Conservation (phyloP, 2,329 filamentous ascomycete species). For the Calonectria multiphialidica region DNA sequence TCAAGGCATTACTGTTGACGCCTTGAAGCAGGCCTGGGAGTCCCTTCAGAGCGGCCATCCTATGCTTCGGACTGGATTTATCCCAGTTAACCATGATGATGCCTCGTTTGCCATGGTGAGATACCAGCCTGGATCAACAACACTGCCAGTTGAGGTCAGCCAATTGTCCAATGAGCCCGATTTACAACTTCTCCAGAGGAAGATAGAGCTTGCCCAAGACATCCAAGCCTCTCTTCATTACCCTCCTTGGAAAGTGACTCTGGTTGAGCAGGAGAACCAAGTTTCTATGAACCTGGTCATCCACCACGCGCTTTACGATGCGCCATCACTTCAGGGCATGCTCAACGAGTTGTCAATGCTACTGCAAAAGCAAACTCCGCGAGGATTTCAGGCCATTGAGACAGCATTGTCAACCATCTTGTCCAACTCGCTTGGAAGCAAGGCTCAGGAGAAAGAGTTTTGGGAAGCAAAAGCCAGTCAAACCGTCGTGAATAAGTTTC, state of each 20-base stretch:
- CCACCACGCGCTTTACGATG: slow-evolving; percentile 91
- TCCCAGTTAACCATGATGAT: slow-evolving; percentile 68
- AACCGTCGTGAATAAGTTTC: slow-evolving; percentile 77
- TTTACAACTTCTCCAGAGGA: slow-evolving; percentile 54
- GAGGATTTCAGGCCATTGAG: slow-evolving; percentile 43
- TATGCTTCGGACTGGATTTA: slow-evolving; percentile 83
- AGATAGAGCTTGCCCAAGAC: slow-evolving; percentile 41
- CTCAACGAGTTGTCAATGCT: slow-evolving; percentile 66
- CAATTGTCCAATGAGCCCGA: not conserved
- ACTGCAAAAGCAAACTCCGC: slow-evolving; percentile 37
- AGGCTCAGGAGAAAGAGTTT: slow-evolving; percentile 61
- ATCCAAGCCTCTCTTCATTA: slow-evolving; percentile 60
- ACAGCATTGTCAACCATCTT: slow-evolving; percentile 57
- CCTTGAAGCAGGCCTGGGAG: slow-evolving; percentile 71
- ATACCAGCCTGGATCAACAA: slow-evolving; percentile 50
- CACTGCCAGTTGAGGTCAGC: slow-evolving; percentile 27
- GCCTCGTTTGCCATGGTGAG: slow-evolving; percentile 82
- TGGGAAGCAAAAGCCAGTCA: slow-evolving; percentile 71
- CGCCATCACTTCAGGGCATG: slow-evolving; percentile 76
- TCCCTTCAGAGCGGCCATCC: slow-evolving; percentile 66
- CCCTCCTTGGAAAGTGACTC: slow-evolving; percentile 73
- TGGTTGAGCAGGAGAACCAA: slow-evolving; percentile 51
- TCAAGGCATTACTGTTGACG: slow-evolving; percentile 48
- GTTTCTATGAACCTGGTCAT: slow-evolving; percentile 62
- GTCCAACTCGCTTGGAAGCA: slow-evolving; percentile 42